Base-by-base conservation (phyloP, 176 grass and related monocot genomes). In the Rhynchospora breviuscula region DNA sequence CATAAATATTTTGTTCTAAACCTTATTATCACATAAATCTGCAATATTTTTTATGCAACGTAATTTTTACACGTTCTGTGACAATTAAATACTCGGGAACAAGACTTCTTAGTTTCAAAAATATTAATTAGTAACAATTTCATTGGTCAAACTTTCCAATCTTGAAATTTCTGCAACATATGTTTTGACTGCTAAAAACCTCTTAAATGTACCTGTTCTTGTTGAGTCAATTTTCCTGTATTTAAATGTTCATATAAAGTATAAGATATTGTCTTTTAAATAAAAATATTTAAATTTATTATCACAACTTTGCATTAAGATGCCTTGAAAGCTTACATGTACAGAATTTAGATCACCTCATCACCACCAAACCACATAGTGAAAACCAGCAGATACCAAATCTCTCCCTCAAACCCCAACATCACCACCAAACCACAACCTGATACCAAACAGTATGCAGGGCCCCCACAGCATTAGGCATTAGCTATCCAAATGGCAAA, bases 181-280 rank as follows among this genome's bases (percentile, higher is more conserved):
- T 71, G 73, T 79, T 31, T 79, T 79, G 53, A 79, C 26, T 79
- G 57, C 14, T 54, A 56, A 18, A 58, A 31, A 11, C 22, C 53
- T 29, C 3, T 79, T 54, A 58, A 31, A 56, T 58, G 53, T 33
- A 78, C 22, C n/a, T 3, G 58, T 58, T 62, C 26, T 22, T 63
- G 29, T 80, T 81, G 35, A 47, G 63, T 64, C 60, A 82, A 48
- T 82, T 67, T 33, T 13, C 51, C 80, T 52, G 12, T 67, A 49
- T 25, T 25, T 67, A 45, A 52, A 67, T 82, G 10, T 47, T 53
- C 44, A 29, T 35, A 40, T 40, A 4, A 40, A 40, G 35, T 2
- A 40, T 40, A 40, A 40, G 35, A 0, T 4, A 40, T 40, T 40
- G 35, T 40, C 35, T 40, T 40, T 40, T 40, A 40, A 29, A 29